These are phyloP conservation scores for Epichloe sibirici DNA, from an alignment of 2,329 filamentous ascomycete species.

Conservation along the genomic window DNA sequence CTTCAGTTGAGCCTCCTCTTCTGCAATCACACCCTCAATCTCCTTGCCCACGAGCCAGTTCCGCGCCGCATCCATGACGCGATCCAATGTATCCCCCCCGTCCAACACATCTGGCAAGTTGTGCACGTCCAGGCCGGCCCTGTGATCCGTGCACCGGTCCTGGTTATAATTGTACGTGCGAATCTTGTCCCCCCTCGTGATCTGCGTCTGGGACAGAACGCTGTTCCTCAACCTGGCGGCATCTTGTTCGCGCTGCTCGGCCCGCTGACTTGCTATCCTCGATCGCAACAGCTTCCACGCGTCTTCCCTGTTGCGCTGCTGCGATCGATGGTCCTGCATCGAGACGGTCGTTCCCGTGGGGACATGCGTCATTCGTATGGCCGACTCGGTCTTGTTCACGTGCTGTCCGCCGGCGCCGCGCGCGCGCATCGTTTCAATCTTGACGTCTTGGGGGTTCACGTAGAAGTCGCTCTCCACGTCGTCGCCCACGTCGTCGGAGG, in stretches of 20 bases:
- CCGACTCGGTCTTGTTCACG: conserved; percentile 96
- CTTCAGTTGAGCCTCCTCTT: conserved; percentile 33
- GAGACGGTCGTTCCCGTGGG: conserved; percentile 78
- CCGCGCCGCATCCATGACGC: conserved; percentile 65
- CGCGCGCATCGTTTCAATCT: conserved; percentile 79
- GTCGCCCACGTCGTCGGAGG: conserved; percentile 48
- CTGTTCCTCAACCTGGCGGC: conserved; percentile 61
- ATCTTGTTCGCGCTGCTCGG: conserved; percentile 76
- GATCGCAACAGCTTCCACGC: conserved; percentile 80
- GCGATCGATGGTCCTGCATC: conserved; percentile 87
- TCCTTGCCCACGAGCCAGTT: conserved; percentile 67
- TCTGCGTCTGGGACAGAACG: conserved; percentile 66
- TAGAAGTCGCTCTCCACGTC: conserved; percentile 89
- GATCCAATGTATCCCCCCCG: conserved; percentile 59
- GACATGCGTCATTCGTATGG: conserved; percentile 80
- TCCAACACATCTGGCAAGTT: conserved; percentile 70
- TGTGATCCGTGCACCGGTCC: conserved; percentile 77
- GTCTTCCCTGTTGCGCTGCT: conserved; percentile 75
- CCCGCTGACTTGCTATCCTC: conserved; percentile 64
- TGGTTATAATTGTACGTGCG: conserved; percentile 74
- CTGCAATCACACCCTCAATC: conserved; percentile 57
- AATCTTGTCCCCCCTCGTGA: conserved; percentile 91
- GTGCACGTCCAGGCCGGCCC: conserved; percentile 67
- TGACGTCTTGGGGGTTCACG: conserved; percentile 72
- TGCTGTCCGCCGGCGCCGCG: conserved; percentile 91